These are phyloP conservation scores for Tuber microsphaerosporum DNA, from an alignment of 495 filamentous ascomycete species.

Conservation along the genomic window DNA sequence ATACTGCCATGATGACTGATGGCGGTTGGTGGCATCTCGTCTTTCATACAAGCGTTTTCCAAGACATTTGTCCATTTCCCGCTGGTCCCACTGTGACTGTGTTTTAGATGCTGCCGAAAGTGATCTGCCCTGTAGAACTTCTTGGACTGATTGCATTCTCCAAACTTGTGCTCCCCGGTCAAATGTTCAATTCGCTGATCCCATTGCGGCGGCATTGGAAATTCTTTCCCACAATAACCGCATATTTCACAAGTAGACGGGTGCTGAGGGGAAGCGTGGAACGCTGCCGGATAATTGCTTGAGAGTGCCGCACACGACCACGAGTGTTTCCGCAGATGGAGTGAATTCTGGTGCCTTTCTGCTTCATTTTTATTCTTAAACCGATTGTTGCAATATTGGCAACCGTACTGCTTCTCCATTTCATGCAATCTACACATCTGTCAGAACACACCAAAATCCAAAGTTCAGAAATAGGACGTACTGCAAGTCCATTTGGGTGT, in stretches of 20 bases:
- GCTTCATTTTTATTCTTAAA: conserved; percentile 99
- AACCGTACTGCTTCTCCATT: conserved; percentile 92
- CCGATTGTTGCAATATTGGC: conserved; percentile 81
- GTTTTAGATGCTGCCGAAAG: conserved; percentile 96
- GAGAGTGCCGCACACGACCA: conserved; percentile 93
- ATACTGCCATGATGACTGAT: conserved; percentile 22
- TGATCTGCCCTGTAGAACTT: conserved; percentile 98
- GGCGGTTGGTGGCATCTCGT: conserved; percentile 51
- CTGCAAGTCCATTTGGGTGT: conserved; percentile 76
- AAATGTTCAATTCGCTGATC: conserved; percentile 76
- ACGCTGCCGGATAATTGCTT: conserved; percentile 64
- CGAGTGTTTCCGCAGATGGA: conserved; percentile 89
- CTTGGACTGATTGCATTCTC: conserved; percentile 96
- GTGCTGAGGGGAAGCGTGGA: conserved; percentile 64
- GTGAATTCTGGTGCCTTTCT: conserved; percentile 92
- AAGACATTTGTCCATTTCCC: conserved; percentile 99
- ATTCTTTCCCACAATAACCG: conserved; percentile 94
- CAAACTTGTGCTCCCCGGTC: conserved; percentile 86
- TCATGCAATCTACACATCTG: conserved; percentile 58
- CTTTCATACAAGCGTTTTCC: conserved; percentile 94
- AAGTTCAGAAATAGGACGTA: conserved; percentile 48
- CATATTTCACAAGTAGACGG: conserved; percentile 67
- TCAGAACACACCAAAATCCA: conserved; percentile 14
- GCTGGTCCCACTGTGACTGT: conserved; percentile 92
- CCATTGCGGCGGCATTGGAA: conserved; percentile 74